phyloP scores from a whole-genome alignment of 495 filamentous ascomycete genomes.

The Hypoxylon intermedium region DNA sequence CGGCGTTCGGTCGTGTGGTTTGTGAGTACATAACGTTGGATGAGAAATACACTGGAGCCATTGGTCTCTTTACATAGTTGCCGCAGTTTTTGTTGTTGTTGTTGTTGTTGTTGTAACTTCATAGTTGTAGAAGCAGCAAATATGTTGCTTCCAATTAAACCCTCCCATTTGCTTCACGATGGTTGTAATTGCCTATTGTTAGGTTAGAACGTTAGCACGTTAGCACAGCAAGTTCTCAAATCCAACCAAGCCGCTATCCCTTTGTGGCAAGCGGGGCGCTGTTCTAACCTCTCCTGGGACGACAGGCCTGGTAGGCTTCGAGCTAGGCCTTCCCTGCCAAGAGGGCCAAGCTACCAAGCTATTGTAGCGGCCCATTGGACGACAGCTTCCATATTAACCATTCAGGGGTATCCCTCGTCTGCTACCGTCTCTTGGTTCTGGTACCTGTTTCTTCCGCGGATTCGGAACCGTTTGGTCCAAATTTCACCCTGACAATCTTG shows the following conservation, averaged over 20 bases:
- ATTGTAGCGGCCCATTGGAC: slow-evolving; percentile 20
- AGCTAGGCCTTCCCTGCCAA: slow-evolving; percentile 19
- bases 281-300: slow-evolving; percentile 27
- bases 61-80: no score
- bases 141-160: slow-evolving; percentile 21
- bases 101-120: no score
- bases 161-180: neutral
- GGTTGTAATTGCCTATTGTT: slow-evolving; percentile 5
- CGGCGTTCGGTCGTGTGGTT: neutral
- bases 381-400: slow-evolving; percentile 33
- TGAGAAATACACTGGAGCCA: no score
- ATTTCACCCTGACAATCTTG: slow-evolving; percentile 37
- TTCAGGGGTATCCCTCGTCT: slow-evolving; percentile 35
- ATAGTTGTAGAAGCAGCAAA: slow-evolving; percentile 6
- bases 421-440: slow-evolving; percentile 29
- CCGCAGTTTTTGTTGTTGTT: no score
- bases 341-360: slow-evolving; percentile 31
- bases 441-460: slow-evolving; percentile 39
- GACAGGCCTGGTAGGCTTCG: neutral
- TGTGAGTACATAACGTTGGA: slow-evolving; percentile 18
- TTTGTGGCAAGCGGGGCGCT: slow-evolving; percentile 23
- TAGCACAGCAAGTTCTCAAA: no score
- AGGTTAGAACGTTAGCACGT: no score
- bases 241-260: no score
- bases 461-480: slow-evolving; percentile 39